Evolutionary conservation across 495 filamentous ascomycete genomes (phyloP), one percentile per base, ranked within the genome.

Genomic region (Usnea hakonensis): DNA sequence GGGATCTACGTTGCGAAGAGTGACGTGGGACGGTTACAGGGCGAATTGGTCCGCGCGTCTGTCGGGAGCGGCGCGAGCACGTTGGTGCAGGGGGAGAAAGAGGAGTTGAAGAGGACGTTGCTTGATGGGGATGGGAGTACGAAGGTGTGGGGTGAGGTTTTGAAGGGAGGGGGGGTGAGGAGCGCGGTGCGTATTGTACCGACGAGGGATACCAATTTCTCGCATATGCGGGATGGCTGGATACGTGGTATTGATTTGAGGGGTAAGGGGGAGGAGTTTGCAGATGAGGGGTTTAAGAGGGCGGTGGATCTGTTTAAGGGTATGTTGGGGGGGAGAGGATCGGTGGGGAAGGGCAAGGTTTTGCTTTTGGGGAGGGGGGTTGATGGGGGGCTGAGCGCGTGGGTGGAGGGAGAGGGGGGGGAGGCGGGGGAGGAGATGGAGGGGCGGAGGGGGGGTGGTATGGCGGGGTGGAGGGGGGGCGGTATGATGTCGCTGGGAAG

Each of bases 181-280:
- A 93, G 86, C 2, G 81, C 85, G 1, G 82, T 91, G 70, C 80
- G 91, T 9, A 85, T 97, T 56, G 86, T 93, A 11, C 94, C 95
- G 0, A 88, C 87, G 0, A 80, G 90, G 37, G 90, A 91, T 72
- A 97, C 94, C 6, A 91, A 96, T 72, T 96, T 96, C 74, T 79
- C 85, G 70, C 94, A 98, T 69, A 70, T 98, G 64, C 82, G 91
- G 37, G 94, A 98, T 70, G 93, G 89, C 0, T 96, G 89, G 79
- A 89, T 97, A 26, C 81, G 90, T 3, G 87, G 88, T 21, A 87
- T 98, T 65, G 88, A 89, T 37, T 83, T 79, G 3, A 81, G 88
- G 9, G 55, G 72, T 16, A 66, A 71, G 5, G 62, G 64, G 13
- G 69, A 72, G 19, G 80, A 82, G 60, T 87, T 80, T 68, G 78